Percentiles rank a stretch among this genome's conserved stretches.
Conservation (phyloP, 1,284 basidiomycete species). For the Stereum hirsutum region DNA sequence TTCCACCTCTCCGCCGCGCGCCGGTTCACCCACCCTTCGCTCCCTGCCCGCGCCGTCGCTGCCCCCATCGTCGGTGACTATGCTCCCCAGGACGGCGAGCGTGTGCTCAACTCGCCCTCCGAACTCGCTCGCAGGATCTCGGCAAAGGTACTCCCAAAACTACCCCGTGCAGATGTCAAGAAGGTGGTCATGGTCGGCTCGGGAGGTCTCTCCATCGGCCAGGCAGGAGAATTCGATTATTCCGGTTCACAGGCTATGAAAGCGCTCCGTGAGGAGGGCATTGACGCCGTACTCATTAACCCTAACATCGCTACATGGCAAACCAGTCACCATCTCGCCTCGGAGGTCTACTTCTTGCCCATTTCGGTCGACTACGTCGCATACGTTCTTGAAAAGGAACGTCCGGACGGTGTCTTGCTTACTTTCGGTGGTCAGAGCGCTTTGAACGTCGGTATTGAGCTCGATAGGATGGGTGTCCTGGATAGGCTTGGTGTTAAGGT, state of each 20-base stretch:
- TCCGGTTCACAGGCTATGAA: slow-evolving; percentile 99
- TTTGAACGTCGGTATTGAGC: slow-evolving; percentile 94
- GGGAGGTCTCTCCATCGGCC: slow-evolving; percentile 95
- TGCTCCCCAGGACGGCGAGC: slow-evolving; percentile 49
- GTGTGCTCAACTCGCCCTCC: slow-evolving; percentile 85
- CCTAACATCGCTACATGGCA: slow-evolving; percentile 98
- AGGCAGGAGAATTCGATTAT: slow-evolving; percentile 99
- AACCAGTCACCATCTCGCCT: slow-evolving; percentile 93
- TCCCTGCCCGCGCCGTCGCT: slow-evolving; percentile 10
- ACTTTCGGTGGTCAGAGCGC: slow-evolving; percentile 99
- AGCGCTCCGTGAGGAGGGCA: slow-evolving; percentile 92
- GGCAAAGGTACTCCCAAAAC: slow-evolving; percentile 82
- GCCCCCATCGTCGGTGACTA: slow-evolving; percentile 13
- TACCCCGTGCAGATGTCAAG: slow-evolving; percentile 83
- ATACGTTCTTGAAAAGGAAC: slow-evolving; percentile 97
- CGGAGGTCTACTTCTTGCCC: slow-evolving; percentile 96
- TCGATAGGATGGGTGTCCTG: slow-evolving; percentile 96
- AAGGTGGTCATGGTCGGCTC: slow-evolving; percentile 96
- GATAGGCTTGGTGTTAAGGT: slow-evolving; percentile 94
- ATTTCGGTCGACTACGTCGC: slow-evolving; percentile 97
- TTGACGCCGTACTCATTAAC: slow-evolving; percentile 94
- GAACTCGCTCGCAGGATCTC: slow-evolving; percentile 88
- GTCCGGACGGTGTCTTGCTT: slow-evolving; percentile 94
- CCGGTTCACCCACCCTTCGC: slow-evolving; percentile 6
- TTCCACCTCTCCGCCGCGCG: slow-evolving; percentile 8